Evolutionary conservation across 306 rosid species (phyloP).

Genomic region (Psophocarpus tetragonolobus): DNA sequence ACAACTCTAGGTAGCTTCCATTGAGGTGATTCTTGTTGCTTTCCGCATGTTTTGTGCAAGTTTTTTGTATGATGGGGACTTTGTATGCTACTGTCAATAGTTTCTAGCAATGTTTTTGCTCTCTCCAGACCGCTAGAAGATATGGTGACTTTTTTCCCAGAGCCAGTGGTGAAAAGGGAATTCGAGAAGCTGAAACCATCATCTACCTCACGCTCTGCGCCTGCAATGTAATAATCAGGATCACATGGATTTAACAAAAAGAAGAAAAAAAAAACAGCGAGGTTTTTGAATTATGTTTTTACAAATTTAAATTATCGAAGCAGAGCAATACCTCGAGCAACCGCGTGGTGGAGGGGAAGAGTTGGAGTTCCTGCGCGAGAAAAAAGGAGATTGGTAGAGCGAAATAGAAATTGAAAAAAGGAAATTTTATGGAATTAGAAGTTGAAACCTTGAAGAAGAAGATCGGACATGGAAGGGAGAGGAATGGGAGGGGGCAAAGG

Average conservation of each 20-base stretch:
- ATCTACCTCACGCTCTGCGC: constrained; percentile 41
- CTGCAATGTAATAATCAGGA: constrained; percentile 36
- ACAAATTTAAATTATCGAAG: not conserved
- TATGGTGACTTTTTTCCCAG: constrained; percentile 73
- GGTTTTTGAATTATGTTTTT: not conserved
- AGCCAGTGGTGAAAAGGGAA: constrained; percentile 76
- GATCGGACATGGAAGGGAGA: constrained; percentile 35
- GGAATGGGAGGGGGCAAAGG: not conserved
- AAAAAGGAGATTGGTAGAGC: not conserved
- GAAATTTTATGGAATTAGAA: not conserved
- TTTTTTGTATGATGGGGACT: constrained; percentile 32
- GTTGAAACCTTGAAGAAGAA: constrained; percentile 17
- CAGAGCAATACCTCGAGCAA: not conserved
- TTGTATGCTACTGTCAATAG: constrained; percentile 32
- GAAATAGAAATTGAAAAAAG: not conserved
- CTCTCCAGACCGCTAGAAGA: constrained; percentile 62
- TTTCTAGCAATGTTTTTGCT: constrained; percentile 71
- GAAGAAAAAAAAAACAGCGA: not conserved
- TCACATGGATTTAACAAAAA: not conserved
- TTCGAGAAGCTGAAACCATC: constrained; percentile 48
- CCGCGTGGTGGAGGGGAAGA: not conserved
- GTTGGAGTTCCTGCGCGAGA: not conserved
- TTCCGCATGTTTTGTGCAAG: constrained; percentile 19
- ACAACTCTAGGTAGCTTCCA: constrained; percentile 27
- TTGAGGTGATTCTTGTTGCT: constrained; percentile 4